Evolutionary conservation across 805 yeast genomes (phyloP), one percentile per base, ranked within the genome.

Genomic region (Saccharomycopsis vini): DNA sequence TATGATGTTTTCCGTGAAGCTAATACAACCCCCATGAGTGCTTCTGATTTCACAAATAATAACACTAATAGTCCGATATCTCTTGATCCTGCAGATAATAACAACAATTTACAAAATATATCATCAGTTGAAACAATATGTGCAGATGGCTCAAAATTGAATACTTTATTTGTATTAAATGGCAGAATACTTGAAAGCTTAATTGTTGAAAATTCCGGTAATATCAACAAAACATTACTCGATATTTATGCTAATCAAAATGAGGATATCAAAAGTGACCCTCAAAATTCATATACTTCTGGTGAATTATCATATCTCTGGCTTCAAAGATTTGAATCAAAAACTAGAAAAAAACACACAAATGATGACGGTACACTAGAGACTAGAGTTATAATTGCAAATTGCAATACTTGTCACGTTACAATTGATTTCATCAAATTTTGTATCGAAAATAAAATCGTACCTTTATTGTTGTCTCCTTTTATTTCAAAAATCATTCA

Each of bases 391-490:
- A 15, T 46, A n/a, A n/a, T 46, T 18, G 21, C 33, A 13, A 46
- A 43, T 21, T 43, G 34, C 33, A 35, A 46, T 35, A 46, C 50
- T 19, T 43, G 50, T 31, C 50, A 46, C 20, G 34, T 30, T 13
- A 43, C 50, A 3, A 6, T 46, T 4, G 37, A 38, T 32, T 46
- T 46, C 20, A 23, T 46, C 2, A 43, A 39, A 21, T 39, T 34
- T 29, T 46, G 47, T 23, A 39, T 34, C 13, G 21, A 34, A 13
- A 20, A 42, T 26, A 46, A 43, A 18, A 46, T 46, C 29, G 37
- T 46, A 4, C 46, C 46, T 10, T 15, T 45, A 35, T 28, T 45
- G 16, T 9, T 37, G 7, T 20, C 41, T 3, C 38, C 40, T 6
- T 36, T 19, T 20, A 20, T 44, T 4, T 29, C 47, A 12, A 29